Evolutionary conservation across 805 yeast genomes (phyloP).

Genomic region (Myxozyma neglecta): DNA sequence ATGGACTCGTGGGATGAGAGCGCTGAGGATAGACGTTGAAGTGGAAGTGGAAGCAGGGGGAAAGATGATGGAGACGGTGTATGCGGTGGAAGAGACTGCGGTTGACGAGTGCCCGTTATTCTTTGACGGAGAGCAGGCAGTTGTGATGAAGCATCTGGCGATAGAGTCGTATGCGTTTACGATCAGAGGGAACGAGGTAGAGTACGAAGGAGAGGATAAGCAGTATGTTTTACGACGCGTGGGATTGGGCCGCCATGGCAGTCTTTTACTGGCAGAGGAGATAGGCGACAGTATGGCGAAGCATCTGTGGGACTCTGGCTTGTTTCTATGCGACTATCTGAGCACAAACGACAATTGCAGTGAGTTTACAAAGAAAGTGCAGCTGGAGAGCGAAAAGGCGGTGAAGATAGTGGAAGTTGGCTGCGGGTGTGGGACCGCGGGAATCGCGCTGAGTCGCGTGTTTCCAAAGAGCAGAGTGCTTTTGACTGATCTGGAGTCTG

Average conservation of each 20-base stretch:
- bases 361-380: background rate
- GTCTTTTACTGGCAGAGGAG: slow-evolving; percentile 40
- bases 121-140: background rate
- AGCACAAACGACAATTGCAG: background rate
- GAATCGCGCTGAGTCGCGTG: slow-evolving; percentile 38
- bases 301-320: slow-evolving; percentile 42
- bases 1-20: too few relatives aligned
- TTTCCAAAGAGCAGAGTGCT: slow-evolving; percentile 31
- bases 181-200: background rate
- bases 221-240: slow-evolving; percentile 13
- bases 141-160: background rate
- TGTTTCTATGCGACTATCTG: slow-evolving; percentile 15
- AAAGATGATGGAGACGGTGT: background rate
- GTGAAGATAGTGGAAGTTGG: slow-evolving; percentile 44
- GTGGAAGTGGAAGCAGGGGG: background rate
- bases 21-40: too few relatives aligned
- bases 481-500: slow-evolving; percentile 46
- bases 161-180: slow-evolving; percentile 11
- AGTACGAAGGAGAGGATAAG: background rate
- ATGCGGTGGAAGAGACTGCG: background rate
- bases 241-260: background rate
- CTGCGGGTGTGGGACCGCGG: slow-evolving; percentile 47
- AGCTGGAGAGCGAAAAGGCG: background rate
- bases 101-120: slow-evolving; percentile 4
- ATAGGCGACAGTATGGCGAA: slow-evolving; percentile 46